phyloP scores from a whole-genome alignment of 148 eudicot genomes.

The Arctostaphylos glauca region DNA sequence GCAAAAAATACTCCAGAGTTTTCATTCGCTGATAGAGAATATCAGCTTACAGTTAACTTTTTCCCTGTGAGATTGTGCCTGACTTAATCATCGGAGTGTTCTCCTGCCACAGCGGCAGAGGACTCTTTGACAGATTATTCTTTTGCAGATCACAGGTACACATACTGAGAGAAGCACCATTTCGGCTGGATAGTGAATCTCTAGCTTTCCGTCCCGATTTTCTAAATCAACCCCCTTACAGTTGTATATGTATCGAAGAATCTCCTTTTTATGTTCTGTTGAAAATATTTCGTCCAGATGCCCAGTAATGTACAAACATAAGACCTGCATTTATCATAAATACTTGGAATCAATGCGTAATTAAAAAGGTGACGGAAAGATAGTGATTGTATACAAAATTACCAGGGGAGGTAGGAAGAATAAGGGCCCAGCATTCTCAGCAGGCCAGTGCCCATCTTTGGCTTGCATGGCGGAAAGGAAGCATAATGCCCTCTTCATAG shows the following conservation, averaged over 20 bases:
- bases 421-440: conserved; percentile 26
- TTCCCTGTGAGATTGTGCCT: too few species aligned
- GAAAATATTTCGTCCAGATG: not conserved
- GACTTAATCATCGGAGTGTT: too few species aligned
- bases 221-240: too few species aligned
- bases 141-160: too few species aligned
- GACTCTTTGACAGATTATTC: too few species aligned
- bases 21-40: too few species aligned
- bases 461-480: conserved; percentile 18
- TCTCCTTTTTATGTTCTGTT: conserved; percentile 12
- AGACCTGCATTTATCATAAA: conserved; percentile 5
- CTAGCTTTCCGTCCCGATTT: too few species aligned
- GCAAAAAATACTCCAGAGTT: too few species aligned
- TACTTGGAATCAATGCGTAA: not conserved
- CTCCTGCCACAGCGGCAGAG: too few species aligned
- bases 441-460: conserved; percentile 28
- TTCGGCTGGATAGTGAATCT: too few species aligned
- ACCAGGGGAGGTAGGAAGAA: conserved; percentile 26
- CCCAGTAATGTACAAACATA: conserved; percentile 9
- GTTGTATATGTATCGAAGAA: conserved; percentile 17
- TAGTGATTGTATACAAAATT: not conserved
- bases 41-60: too few species aligned
- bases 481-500: conserved; percentile 14
- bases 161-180: too few species aligned
- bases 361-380: not conserved